These are phyloP conservation scores for Parietichytrium sp. DNA, from an alignment of 108 stramenopile species.

Conservation along the genomic window DNA sequence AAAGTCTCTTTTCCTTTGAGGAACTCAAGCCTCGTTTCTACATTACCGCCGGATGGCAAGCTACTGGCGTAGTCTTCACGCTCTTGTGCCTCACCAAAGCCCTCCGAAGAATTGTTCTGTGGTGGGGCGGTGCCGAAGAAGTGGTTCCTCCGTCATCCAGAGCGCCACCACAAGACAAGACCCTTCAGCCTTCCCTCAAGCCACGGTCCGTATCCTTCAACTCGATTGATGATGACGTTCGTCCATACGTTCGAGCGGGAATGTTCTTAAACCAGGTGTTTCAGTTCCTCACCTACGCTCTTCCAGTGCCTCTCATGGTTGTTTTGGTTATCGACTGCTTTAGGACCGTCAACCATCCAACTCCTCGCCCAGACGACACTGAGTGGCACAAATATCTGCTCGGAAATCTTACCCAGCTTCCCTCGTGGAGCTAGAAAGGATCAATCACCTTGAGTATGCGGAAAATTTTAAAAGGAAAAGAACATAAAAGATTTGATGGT, in stretches of 20 bases:
- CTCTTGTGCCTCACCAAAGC: not conserved
- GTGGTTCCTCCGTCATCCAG: too few relatives aligned
- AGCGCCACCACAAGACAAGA: not conserved
- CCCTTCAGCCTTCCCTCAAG: not conserved
- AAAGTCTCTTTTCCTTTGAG: not conserved
- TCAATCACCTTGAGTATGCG: too few relatives aligned
- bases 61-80: not conserved
- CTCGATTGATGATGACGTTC: not conserved
- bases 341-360: not conserved
- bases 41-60: conserved; percentile 2
- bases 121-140: not conserved
- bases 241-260: not conserved
- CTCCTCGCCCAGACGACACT: not conserved
- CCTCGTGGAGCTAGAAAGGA: too few relatives aligned
- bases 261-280: not conserved
- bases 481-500: too few relatives aligned
- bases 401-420: not conserved
- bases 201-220: not conserved
- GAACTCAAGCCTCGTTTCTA: not conserved
- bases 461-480: too few relatives aligned
- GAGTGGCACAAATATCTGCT: not conserved
- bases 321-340: conserved; percentile 20
- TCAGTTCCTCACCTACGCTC: not conserved
- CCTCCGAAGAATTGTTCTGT: not conserved
- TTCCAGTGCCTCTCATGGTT: conserved; percentile 7